Base-by-base conservation (phyloP, 2,329 filamentous ascomycete genomes). In the Aureobasidium mangrovei region DNA sequence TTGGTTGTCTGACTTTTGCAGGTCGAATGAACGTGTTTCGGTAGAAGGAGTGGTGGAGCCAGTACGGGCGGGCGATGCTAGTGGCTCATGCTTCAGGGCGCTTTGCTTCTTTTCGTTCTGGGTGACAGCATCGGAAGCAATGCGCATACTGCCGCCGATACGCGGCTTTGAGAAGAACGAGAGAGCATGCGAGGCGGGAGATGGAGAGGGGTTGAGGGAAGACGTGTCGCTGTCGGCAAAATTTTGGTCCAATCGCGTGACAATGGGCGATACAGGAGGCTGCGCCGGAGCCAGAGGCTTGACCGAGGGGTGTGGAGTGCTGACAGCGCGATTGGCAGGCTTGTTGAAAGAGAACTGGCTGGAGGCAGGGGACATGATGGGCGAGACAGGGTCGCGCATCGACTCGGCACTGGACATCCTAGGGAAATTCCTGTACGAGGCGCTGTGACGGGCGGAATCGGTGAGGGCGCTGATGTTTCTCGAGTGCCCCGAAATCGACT, bases 331-430 rank as follows among this genome's bases (percentile, higher is more conserved):
- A 42, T 71, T 53, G 31, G 71, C 60, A 70, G 60, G 56, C 69
- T 65, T 60, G 70, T 54, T 57, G 10, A 65, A 67, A 24, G 83
- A 81, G 62, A 86, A 88, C 65, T 90, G 90, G 60, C 85, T 82
- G 8, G 73, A 67, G 24, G 75, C 71, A n/a, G 81, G 73, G n/a
- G 84, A 81, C 12, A 80, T 65, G 3, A 57, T 54, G 6, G 57
- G 57, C 7, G 57, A 59, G 32, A 68, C 61, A 28, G 70, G 73
- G 44, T 88, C 85, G 42, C 79, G 79, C 44, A 82, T 77, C 0
- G 88, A 93, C 63, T 90, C 88, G 47, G 85, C 78, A 67, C 89
- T 95, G 53, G 84, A 85, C 60, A 89, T 85, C 60, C 86, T 80
- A 28, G 86, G 91, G 64, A 91, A 88, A 58, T 85, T 78, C 10